phyloP scores from a whole-genome alignment of 176 grass and related monocot species.

The Miscanthus lutarioriparius region DNA sequence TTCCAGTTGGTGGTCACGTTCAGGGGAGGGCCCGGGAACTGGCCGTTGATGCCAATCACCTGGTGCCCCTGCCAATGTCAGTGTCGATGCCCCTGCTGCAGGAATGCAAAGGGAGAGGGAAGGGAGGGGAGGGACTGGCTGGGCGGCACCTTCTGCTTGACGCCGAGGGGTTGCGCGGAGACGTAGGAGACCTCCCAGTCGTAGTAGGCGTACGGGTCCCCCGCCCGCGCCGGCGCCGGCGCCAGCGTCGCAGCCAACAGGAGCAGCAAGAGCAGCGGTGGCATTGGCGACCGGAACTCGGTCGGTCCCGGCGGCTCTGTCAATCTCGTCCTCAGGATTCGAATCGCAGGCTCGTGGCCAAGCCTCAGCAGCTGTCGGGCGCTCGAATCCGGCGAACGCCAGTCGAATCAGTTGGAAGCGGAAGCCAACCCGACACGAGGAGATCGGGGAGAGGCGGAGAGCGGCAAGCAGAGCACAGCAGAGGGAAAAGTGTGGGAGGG shows the following conservation, averaged over 20 bases:
- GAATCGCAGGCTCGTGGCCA: not conserved
- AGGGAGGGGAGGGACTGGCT: not conserved
- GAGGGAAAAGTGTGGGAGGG: not conserved
- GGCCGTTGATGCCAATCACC: slow-evolving; percentile 83
- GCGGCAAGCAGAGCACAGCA: not conserved
- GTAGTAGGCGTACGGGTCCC: slow-evolving; percentile 87
- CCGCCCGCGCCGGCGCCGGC: slow-evolving; percentile 35
- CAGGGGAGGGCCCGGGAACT: slow-evolving; percentile 70
- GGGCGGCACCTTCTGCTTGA: slow-evolving; percentile 63
- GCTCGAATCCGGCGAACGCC: not conserved
- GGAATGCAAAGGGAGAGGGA: not conserved
- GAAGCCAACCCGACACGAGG: not conserved
- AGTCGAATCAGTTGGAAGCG: not conserved
- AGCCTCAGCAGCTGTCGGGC: not conserved
- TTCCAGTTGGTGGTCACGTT: slow-evolving; percentile 99
- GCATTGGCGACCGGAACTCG: slow-evolving; percentile 23
- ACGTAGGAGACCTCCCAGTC: slow-evolving; percentile 87
- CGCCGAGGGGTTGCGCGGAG: slow-evolving; percentile 66
- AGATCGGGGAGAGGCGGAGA: not conserved
- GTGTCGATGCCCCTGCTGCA: not conserved
- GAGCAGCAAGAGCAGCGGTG: not conserved
- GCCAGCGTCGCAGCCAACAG: not conserved
- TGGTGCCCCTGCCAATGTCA: not conserved
- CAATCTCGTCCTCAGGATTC: slow-evolving; percentile 1
- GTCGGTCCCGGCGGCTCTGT: not conserved